Evolutionary conservation across 106 monocot genomes (phyloP), one percentile per base, ranked within the genome.

Genomic region (Dendrobium huoshanense): DNA sequence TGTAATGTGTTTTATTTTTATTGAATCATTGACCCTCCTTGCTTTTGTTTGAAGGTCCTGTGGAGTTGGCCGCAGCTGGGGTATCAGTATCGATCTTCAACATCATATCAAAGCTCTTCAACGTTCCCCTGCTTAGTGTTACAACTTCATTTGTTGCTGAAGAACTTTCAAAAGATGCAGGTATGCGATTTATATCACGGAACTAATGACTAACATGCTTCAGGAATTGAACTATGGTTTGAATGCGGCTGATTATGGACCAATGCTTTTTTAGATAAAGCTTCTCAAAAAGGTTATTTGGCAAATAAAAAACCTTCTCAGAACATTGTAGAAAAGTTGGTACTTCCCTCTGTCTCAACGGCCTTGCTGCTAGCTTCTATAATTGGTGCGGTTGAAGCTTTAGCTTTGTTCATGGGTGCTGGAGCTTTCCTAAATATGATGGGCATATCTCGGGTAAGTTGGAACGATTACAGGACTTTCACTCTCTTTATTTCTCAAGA

Each of bases 81-180:
- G 83, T 95, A 82, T 93, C 95, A 10, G 85, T 99, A 17, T 91
- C 95, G 17, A 87, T 99, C 41, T 99, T 95, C 72, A 99, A 99
- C 78, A 95, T 99, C 72, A 83, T 93, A 85, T 99, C 99, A 78
- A 99, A 99, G 84, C 85, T 99, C 25, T 99, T 99, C 79, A 99
- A 99, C 80, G 75, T 99, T 81, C 99, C 99, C 64, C 88, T 99
- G 24, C 83, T 99, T 75, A 99, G 91, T 77, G 87, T 95, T 45
- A 95, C 99, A 82, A 99, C 99, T 80, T 99, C 99, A 79, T 99
- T 93, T 87, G 99, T 99, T 13, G 95, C 99, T 49, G 95, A 99
- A 90, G 99, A 99, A 41, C 87, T 95, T 72, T 93, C 99, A 75
- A 99, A 93, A 81, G 86, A 79, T 85, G 31, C 80, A 7, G 81